Conservation (phyloP, 495 filamentous ascomycete genomes). For the Bacidia gigantensis region DNA sequence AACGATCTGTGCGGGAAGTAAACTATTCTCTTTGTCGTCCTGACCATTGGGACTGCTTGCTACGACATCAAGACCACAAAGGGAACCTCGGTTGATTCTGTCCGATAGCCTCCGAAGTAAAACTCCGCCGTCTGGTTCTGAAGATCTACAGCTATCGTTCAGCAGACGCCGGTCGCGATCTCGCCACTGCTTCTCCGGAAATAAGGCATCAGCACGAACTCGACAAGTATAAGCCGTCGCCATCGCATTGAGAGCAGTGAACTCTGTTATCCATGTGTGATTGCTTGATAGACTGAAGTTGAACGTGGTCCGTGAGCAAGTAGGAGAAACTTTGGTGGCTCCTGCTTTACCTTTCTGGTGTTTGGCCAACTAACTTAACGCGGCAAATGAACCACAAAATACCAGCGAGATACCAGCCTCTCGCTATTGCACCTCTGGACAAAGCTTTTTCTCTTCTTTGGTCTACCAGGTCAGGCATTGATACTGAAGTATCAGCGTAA, state of each 20-base stretch:
- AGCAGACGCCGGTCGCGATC: neutral
- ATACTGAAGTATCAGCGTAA: no score
- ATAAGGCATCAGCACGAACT: no score
- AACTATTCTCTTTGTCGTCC: neutral
- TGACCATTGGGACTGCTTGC: neutral
- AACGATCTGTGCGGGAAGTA: no score
- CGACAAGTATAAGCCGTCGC: no score
- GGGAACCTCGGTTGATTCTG: neutral
- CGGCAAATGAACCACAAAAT: slow-evolving; percentile 4
- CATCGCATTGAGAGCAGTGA: no score
- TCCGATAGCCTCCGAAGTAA: neutral
- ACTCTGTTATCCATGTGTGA: no score
- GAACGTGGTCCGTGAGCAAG: neutral
- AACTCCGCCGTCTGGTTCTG: neutral
- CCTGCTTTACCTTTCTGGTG: neutral
- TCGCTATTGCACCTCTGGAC: no score
- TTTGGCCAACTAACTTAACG: neutral
- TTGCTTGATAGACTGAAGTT: neutral
- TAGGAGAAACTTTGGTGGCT: neutral
- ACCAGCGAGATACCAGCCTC: neutral
- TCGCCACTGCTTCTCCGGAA: neutral
- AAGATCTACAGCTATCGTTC: neutral
- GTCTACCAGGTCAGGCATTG: no score
- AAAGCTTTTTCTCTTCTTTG: no score
- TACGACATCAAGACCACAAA: neutral